Evolutionary conservation across 2,329 filamentous ascomycete species (phyloP).

Genomic region (Dactylellina leptospora): DNA sequence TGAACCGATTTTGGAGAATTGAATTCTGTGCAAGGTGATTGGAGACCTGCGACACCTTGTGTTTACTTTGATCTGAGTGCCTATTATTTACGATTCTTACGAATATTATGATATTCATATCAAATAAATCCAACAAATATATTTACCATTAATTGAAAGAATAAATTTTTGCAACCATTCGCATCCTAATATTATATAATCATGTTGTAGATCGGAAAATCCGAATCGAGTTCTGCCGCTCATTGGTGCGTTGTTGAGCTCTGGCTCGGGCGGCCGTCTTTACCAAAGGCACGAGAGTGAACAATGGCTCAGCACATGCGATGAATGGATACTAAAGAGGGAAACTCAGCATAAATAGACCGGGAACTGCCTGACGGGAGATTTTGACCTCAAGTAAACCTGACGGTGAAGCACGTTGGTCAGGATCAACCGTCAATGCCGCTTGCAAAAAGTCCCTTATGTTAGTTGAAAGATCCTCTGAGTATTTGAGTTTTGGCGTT

Average conservation of each 20-base stretch:
- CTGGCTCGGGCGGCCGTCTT: conserved; percentile 83
- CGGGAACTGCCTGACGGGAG: conserved; percentile 23
- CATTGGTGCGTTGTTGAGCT: conserved; percentile 70
- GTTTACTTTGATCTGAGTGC: too few species aligned
- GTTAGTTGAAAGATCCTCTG: conserved; percentile 78
- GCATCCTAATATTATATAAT: too few species aligned
- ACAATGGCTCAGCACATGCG: conserved; percentile 76
- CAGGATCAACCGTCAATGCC: conserved; percentile 93
- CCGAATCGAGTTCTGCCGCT: conserved; percentile 43
- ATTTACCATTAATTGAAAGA: too few species aligned
- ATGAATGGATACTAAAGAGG: conserved; percentile 81
- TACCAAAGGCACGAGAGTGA: conserved; percentile 84
- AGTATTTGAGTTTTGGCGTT: conserved; percentile 93
- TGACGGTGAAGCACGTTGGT: conserved; percentile 94
- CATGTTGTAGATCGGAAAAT: too few species aligned
- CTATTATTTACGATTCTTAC: too few species aligned
- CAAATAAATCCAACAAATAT: too few species aligned
- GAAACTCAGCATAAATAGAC: conserved; percentile 54
- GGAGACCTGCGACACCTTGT: too few species aligned
- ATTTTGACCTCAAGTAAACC: conserved; percentile 85
- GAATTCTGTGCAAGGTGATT: too few species aligned
- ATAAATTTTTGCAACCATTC: too few species aligned
- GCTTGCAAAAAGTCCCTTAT: conserved; percentile 93
- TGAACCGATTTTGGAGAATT: too few species aligned
- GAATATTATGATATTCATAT: too few species aligned